Percentiles rank a stretch among this genome's conserved stretches.
Conservation (phyloP, 169 alveolate genomes). For the Perkinsus chesapeaki region DNA sequence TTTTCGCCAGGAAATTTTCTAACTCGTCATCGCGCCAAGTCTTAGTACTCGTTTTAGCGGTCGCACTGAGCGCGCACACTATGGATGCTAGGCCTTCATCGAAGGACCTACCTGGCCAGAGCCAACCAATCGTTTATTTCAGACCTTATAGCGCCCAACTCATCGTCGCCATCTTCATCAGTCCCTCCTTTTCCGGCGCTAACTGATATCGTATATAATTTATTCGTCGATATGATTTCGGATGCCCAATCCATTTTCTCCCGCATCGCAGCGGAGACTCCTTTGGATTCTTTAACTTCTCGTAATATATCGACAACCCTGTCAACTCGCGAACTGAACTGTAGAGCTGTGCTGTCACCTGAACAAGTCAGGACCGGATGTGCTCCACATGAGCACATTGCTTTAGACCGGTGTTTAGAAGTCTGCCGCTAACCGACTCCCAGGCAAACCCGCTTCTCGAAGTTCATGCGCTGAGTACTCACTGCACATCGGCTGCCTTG, state of each 20-base stretch:
- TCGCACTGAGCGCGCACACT: not conserved
- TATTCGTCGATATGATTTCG: not conserved
- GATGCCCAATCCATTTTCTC: not conserved
- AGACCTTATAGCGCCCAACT: not conserved
- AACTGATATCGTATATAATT: not conserved
- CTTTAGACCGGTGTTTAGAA: too few species aligned
- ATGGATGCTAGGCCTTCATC: too few species aligned
- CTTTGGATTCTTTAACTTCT: not conserved
- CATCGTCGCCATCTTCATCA: not conserved
- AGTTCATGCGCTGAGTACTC: too few species aligned
- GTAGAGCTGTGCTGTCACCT: not conserved
- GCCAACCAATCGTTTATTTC: not conserved
- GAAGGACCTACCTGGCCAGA: not conserved
- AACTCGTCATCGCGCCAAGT: not conserved
- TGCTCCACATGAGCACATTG: too few species aligned
- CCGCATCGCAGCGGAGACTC: not conserved
- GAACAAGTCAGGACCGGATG: not conserved
- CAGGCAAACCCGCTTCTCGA: too few species aligned
- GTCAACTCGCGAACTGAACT: not conserved
- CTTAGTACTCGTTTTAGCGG: not conserved
- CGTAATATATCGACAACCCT: not conserved
- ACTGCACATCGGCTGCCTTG: too few species aligned
- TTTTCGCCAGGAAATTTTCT: not conserved
- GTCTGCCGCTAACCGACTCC: too few species aligned
- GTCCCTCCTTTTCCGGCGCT: not conserved